Evolutionary conservation across 2,329 filamentous ascomycete species (phyloP), one percentile per base, ranked within the genome.

Genomic region (Ophiosphaerella herpotricha): DNA sequence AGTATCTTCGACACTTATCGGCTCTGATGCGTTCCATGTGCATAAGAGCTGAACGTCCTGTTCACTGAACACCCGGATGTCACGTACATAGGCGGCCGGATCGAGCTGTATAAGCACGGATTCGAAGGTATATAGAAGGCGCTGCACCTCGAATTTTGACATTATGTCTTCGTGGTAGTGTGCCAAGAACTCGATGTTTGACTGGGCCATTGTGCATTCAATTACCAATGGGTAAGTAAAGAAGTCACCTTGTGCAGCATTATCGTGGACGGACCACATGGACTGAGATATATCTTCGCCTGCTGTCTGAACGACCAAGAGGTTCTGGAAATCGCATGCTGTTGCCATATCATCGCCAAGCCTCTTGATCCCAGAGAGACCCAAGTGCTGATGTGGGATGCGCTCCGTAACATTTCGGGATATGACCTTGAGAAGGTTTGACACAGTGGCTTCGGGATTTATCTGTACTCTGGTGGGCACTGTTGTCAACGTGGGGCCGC

Each of bases 321-420:
- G 77, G 0, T 80, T 83, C 6, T 79, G 77, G 39, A 84, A 75
- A 54, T 84, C 78, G 58, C 82, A 85, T 2, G 82, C 82, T 50
- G 82, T 75, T 8, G 79, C 74, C 4, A 80, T 78, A 49, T 84
- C 82, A 1, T 77, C 72, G 58, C 80, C 83, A 11, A 75, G 62
- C 12, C 66, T 64, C 26, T 68, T 66, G 36, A 76, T 75, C 24
- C 73, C 64, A 16, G 72, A 67, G 33, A 74, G 57, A 7, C 74
- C 73, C 41, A 66, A 56, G 29, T 76, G 74, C 49, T 76, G 68
- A 46, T 73, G 63, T 4, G 69, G 69, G 18, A 73, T 71, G 13
- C 64, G 63, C 8, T 67, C 65, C 1, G 59, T 61, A 6, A 58
- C 57, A 14, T 37, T 62, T 12, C 42, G 34, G 4, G 65, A 54